Evolutionary conservation across 352 stramenopile species (phyloP), one percentile per base, ranked within the genome.

Genomic region (Elongisporangium prolatum): DNA sequence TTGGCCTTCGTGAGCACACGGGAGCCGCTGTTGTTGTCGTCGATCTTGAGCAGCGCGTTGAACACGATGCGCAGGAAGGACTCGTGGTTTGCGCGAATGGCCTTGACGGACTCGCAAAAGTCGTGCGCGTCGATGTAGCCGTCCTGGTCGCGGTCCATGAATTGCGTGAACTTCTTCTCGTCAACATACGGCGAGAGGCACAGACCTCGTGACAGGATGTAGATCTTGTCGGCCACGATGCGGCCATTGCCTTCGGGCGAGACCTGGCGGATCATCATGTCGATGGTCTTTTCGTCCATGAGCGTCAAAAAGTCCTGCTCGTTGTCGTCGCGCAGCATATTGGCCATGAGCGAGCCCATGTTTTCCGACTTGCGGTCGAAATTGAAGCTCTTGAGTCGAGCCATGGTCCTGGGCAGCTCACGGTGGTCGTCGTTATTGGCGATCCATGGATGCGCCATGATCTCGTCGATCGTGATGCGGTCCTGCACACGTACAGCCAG

Each of bases 301-400:
- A 90, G 73, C 16, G 72, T 63, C 21, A 71, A 60, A 64, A 79
- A 87, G 64, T 89, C 83, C 2, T 64, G 68, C 24, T 89, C 83
- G 28, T 67, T 81, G 18, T 65, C 69, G 22, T 88, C 76, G 21
- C 57, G 52, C 34, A 90, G 60, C 73, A 89, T 85, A 3, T 48
- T 72, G 9, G 67, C 69, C 68, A 92, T 77, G 57, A 84, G 88
- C 18, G 63, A 75, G 4, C 70, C 79, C 76, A 92, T 88, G 57
- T 86, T 89, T 56, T 90, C 74, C 38, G 83, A 88, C 61, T 89
- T 89, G 65, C 83, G 83, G 38, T 88, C 58, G 44, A 88, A 87
- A 64, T 90, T 92, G 67, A 89, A 92, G n/a, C 72, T 65, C 63
- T 92, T 73, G 37, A 92, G 77, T 25, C 78, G 84, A n/a, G 70